phyloP scores from a whole-genome alignment of 176 grass and related monocot species.

The Thalia dealbata region DNA sequence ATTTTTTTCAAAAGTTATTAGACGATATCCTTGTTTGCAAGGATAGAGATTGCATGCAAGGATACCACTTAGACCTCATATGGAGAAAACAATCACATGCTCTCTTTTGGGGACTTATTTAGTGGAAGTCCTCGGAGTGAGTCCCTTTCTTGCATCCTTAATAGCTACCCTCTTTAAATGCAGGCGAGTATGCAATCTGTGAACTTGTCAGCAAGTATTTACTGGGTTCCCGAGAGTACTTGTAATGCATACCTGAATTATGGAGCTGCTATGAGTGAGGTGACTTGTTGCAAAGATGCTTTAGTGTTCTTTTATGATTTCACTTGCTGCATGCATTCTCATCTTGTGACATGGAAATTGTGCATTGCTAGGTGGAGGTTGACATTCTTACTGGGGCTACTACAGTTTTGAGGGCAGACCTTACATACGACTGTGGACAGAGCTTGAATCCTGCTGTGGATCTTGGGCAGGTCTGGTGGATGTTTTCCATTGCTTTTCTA shows the following conservation, averaged over 20 bases:
- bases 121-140: neutral
- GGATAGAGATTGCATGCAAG: too few species aligned
- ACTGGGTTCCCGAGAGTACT: constrained; percentile 19
- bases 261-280: constrained; percentile 37
- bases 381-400: constrained; percentile 67
- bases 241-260: constrained; percentile 23
- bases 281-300: neutral
- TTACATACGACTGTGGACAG: constrained; percentile 65
- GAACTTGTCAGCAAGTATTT: constrained; percentile 26
- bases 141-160: neutral
- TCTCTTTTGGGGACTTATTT: neutral
- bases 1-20: too few species aligned
- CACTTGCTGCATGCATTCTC: neutral
- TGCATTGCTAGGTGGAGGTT: constrained; percentile 12
- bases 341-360: neutral
- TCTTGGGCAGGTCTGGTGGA: constrained; percentile 53
- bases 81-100: too few species aligned
- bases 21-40: too few species aligned
- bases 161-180: neutral
- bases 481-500: neutral
- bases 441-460: constrained; percentile 81
- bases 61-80: neutral
- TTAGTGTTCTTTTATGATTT: neutral
- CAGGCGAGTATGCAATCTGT: constrained; percentile 19
- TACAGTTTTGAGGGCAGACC: constrained; percentile 56